Evolutionary conservation across 1,139 yeast species (phyloP).

Genomic region (Taiozyma sp.): DNA sequence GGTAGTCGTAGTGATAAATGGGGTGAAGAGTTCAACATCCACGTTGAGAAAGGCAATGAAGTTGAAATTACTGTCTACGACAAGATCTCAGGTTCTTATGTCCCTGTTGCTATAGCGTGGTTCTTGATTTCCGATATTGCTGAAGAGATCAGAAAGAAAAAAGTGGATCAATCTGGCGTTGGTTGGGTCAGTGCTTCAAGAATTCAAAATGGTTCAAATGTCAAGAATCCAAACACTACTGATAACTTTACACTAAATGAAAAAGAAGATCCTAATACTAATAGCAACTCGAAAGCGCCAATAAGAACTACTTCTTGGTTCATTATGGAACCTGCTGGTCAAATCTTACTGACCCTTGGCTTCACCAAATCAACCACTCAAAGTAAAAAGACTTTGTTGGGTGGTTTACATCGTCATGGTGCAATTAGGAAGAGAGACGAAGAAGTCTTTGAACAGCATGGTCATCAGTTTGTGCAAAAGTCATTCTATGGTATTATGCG

Average conservation of each 20-base stretch:
- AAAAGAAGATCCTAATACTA: constrained; percentile 7
- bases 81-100: constrained; percentile 54
- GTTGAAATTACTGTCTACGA: constrained; percentile 86
- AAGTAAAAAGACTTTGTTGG: constrained; percentile 38
- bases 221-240: constrained; percentile 13
- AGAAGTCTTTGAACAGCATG: constrained; percentile 92
- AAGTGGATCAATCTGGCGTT: constrained; percentile 73
- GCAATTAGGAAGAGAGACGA: constrained; percentile 95
- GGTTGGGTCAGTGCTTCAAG: constrained; percentile 89
- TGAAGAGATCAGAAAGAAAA: constrained; percentile 89
- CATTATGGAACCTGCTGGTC: constrained; percentile 91
- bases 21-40: constrained; percentile 77
- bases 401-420: constrained; percentile 90
- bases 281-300: constrained; percentile 16
- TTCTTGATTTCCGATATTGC: constrained; percentile 83
- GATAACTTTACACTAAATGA: constrained; percentile 22
- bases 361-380: constrained; percentile 66
- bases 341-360: constrained; percentile 69
- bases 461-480: constrained; percentile 94
- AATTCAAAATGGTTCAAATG: constrained; percentile 29
- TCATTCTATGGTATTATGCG: constrained; percentile 96
- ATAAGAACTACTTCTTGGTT: constrained; percentile 75
- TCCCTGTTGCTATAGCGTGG: constrained; percentile 96
- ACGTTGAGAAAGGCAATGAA: constrained; percentile 88
- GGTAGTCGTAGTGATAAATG: constrained; percentile 76